phyloP scores from a whole-genome alignment of 2,329 filamentous ascomycete genomes.

The Monosporascus sp. region DNA sequence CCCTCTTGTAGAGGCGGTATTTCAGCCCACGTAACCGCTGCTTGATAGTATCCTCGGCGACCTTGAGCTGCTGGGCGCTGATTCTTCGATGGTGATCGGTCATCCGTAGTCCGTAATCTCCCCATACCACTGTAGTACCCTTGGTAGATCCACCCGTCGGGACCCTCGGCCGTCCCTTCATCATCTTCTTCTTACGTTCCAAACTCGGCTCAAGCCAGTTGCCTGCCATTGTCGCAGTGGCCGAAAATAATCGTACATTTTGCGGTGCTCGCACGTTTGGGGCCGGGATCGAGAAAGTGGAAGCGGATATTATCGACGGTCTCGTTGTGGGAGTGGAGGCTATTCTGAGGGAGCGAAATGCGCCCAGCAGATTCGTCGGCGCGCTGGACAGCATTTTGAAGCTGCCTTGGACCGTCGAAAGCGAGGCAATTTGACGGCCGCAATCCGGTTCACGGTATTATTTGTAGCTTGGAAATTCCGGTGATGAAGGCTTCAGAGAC shows the following conservation, averaged over 20 bases:
- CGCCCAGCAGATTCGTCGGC: constrained; percentile 41
- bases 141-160: constrained; percentile 85
- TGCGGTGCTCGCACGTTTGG: constrained; percentile 30
- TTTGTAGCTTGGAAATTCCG: too few species aligned
- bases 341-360: constrained; percentile 46
- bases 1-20: constrained; percentile 86
- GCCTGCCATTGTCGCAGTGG: constrained; percentile 52
- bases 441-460: too few species aligned
- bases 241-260: constrained; percentile 65
- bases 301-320: constrained; percentile 25
- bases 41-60: constrained; percentile 91
- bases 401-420: constrained; percentile 14
- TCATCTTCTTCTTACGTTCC: constrained; percentile 77
- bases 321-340: constrained; percentile 34
- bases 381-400: constrained; percentile 41
- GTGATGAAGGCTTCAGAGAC: too few species aligned
- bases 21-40: constrained; percentile 82
- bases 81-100: constrained; percentile 89
- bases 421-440: background rate
- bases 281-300: constrained; percentile 23
- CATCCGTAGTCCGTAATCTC: constrained; percentile 92
- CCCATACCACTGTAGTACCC: constrained; percentile 94
- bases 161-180: constrained; percentile 83
- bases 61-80: constrained; percentile 78
- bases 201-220: constrained; percentile 80